Conservation (phyloP, 2,329 filamentous ascomycete species). For the Drechmeria coniospora region DNA sequence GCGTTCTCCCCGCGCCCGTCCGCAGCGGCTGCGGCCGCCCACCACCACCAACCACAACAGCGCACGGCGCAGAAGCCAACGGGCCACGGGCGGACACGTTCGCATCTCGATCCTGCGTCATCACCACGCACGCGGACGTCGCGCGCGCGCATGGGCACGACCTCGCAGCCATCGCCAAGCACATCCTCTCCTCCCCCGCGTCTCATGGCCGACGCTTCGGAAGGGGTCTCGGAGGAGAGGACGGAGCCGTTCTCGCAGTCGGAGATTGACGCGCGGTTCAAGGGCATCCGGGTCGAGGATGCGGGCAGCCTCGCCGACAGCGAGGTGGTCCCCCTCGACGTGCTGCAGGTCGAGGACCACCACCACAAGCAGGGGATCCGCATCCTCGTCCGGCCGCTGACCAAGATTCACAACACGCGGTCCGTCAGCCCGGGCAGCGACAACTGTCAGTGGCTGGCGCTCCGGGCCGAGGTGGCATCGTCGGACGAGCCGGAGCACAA, state of each 20-base stretch:
- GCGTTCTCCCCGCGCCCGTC: too few species aligned
- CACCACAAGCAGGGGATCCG: slow-evolving; percentile 40
- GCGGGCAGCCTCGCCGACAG: slow-evolving; percentile 19
- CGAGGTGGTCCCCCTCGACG: slow-evolving; percentile 36
- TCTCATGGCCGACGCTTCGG: slow-evolving; percentile 30
- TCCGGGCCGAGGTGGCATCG: slow-evolving; percentile 37
- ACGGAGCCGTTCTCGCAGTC: slow-evolving; percentile 44
- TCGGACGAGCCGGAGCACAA: slow-evolving; percentile 37
- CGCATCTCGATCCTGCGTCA: too few species aligned
- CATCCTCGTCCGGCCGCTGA: slow-evolving; percentile 39
- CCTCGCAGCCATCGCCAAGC: slow-evolving; percentile 3
- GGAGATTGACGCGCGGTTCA: slow-evolving; percentile 36
- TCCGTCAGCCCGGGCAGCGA: slow-evolving; percentile 41
- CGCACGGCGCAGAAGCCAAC: too few species aligned
- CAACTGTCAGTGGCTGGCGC: slow-evolving; percentile 40
- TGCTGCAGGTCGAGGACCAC: slow-evolving; percentile 33
- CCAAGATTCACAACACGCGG: slow-evolving; percentile 32
- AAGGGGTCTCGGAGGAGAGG: slow-evolving; percentile 30
- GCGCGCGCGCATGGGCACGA: too few species aligned
- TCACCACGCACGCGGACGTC: too few species aligned
- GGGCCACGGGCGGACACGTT: too few species aligned
- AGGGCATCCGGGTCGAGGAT: slow-evolving; percentile 28
- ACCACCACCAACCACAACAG: too few species aligned
- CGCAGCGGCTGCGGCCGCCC: too few species aligned
- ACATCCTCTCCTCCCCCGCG: slow-evolving; percentile 1